phyloP scores from a whole-genome alignment of 75 land plant species.

The Picea glauca region DNA sequence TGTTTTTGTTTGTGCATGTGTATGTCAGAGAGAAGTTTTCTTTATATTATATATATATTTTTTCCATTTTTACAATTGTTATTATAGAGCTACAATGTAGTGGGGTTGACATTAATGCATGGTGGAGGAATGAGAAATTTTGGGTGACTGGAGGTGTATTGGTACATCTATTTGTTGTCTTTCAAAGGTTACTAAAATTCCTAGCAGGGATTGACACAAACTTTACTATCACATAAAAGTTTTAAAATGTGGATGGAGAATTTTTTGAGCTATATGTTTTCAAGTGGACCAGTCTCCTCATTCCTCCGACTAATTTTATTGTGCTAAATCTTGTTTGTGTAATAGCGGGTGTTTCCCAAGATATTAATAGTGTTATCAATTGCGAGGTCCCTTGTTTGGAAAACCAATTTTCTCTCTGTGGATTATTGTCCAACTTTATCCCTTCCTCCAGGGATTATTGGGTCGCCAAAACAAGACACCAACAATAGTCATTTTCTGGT shows the following conservation, averaged over 20 bases:
- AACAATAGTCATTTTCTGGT: slow-evolving; percentile 85
- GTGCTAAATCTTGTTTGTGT: too few relatives aligned
- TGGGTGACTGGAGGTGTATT: too few relatives aligned
- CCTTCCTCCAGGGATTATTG: slow-evolving; percentile 82
- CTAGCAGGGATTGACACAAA: slow-evolving; percentile 95
- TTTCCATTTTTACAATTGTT: too few relatives aligned
- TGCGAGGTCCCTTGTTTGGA: slow-evolving; percentile 85
- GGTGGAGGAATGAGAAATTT: too few relatives aligned
- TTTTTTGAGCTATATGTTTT: slow-evolving; percentile 76
- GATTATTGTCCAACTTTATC: slow-evolving; percentile 83
- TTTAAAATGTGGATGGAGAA: slow-evolving; percentile 78
- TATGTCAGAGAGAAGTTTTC: too few relatives aligned
- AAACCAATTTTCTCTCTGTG: slow-evolving; percentile 80
- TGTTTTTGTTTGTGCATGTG: too few relatives aligned
- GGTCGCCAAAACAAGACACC: slow-evolving; percentile 81
- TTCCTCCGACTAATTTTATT: slow-evolving; percentile 37
- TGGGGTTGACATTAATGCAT: too few relatives aligned
- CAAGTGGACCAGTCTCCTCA: slow-evolving; percentile 82
- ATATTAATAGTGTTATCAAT: slow-evolving; percentile 74
- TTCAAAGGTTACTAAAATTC: slow-evolving; percentile 91
- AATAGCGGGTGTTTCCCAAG: slow-evolving; percentile 12
- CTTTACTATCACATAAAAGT: slow-evolving; percentile 92
- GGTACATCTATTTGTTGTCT: slow-evolving; percentile 82
- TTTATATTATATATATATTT: too few relatives aligned
- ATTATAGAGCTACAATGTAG: too few relatives aligned